Conservation (phyloP, 164 flowering plant genomes). For the Magnolia officinalis region DNA sequence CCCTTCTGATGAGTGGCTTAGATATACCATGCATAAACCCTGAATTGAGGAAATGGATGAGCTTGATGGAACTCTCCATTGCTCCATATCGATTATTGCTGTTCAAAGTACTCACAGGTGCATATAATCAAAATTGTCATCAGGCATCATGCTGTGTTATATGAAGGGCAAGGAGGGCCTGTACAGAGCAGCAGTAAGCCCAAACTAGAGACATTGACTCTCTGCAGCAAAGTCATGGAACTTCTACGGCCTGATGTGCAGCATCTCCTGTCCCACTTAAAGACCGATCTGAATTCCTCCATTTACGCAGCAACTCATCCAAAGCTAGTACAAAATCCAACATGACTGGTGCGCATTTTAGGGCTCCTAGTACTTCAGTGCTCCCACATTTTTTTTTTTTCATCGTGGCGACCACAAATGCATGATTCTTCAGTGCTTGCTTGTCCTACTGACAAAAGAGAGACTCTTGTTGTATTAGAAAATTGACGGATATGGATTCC, state of each 20-base stretch:
- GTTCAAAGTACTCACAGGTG: no score
- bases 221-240: constrained; percentile 63
- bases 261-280: constrained; percentile 87
- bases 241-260: constrained; percentile 78
- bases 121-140: constrained; percentile 6
- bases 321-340: constrained; percentile 52
- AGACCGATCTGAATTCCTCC: constrained; percentile 66
- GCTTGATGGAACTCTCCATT: no score
- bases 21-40: no score
- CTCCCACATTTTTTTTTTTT: background rate
- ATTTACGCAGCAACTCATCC: constrained; percentile 87
- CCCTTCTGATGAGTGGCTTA: no score
- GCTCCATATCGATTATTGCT: no score
- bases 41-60: no score
- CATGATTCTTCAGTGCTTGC: background rate
- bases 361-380: background rate
- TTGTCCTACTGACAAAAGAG: background rate
- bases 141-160: constrained; percentile 89
- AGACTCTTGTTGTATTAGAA: background rate
- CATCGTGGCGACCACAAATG: background rate
- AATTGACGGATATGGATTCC: background rate
- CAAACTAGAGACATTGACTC: constrained; percentile 62
- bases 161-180: constrained; percentile 97
- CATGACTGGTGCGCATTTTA: background rate
- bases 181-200: constrained; percentile 87